phyloP scores from a whole-genome alignment of 768 basidiomycete species.

The Phylloporus arenicola region DNA sequence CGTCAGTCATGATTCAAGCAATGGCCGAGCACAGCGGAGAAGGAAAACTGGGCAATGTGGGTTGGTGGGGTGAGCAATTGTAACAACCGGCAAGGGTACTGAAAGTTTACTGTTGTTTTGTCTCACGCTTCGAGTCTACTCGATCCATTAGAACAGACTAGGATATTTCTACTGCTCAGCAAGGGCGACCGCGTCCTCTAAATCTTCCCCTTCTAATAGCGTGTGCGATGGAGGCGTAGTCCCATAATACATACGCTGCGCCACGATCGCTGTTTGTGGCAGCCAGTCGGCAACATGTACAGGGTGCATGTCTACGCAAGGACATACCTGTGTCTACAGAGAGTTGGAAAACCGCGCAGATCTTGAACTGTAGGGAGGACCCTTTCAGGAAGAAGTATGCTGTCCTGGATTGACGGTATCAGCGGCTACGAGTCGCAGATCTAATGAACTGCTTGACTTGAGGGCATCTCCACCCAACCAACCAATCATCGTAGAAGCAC shows the following conservation, averaged over 20 bases:
- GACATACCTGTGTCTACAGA: slow-evolving; percentile 69
- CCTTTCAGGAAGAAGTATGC: slow-evolving; percentile 73
- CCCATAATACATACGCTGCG: slow-evolving; percentile 73
- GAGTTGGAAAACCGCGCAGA: slow-evolving; percentile 79
- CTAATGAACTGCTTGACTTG: slow-evolving; percentile 49
- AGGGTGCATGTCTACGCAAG: slow-evolving; percentile 2
- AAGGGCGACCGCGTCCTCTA: slow-evolving; percentile 71
- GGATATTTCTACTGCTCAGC: slow-evolving; percentile 45
- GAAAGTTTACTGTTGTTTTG: slow-evolving; percentile 32
- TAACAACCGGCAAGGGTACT: slow-evolving; percentile 11
- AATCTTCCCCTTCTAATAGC: slow-evolving; percentile 49
- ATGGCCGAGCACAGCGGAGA: slow-evolving; percentile 13
- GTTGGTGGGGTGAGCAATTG: slow-evolving; percentile 13
- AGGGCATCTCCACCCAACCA: slow-evolving; percentile 83
- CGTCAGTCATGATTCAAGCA: slow-evolving; percentile 24
- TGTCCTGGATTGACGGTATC: slow-evolving; percentile 42
- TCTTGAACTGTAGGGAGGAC: slow-evolving; percentile 76
- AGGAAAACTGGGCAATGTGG: slow-evolving; percentile 17
- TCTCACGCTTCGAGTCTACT: slow-evolving; percentile 15
- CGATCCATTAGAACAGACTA: not conserved
- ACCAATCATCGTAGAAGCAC: slow-evolving; percentile 73
- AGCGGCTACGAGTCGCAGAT: slow-evolving; percentile 8
- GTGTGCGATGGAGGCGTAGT: slow-evolving; percentile 53
- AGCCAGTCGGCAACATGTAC: slow-evolving; percentile 7
- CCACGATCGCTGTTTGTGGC: slow-evolving; percentile 52